Percentiles rank a stretch among this genome's conserved stretches.
phyloP scores from a whole-genome alignment of 2,329 filamentous ascomycete genomes.

The Cryphonectria nitschkei region DNA sequence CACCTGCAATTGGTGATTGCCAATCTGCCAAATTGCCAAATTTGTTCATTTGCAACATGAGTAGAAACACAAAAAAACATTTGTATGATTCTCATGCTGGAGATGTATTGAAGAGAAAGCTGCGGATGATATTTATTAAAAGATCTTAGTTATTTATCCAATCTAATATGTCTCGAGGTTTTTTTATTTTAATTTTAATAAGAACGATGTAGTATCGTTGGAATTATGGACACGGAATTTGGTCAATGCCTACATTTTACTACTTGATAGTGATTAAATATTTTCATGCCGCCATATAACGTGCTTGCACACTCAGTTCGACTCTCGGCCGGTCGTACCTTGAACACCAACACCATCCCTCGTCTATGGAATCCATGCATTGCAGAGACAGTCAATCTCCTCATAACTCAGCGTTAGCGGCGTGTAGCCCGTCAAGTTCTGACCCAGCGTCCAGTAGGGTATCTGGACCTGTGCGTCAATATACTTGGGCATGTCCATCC shows the following conservation, averaged over 20 bases:
- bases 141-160: not conserved
- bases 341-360: not conserved
- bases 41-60: too few species aligned
- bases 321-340: not conserved
- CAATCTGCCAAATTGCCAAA: too few species aligned
- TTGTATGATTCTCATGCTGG: not conserved
- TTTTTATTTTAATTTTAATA: too few species aligned
- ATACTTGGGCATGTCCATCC: not conserved
- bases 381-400: slow-evolving; percentile 3
- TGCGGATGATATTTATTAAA: not conserved
- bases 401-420: not conserved
- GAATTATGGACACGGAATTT: not conserved
- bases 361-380: not conserved
- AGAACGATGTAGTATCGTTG: not conserved
- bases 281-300: not conserved
- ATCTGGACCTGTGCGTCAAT: not conserved
- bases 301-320: not conserved
- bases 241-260: not conserved
- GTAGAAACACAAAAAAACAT: too few species aligned
- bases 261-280: not conserved
- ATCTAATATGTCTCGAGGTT: not conserved
- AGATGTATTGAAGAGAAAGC: not conserved
- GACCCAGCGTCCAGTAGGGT: not conserved
- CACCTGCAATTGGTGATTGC: too few species aligned
- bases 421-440: slow-evolving; percentile 3